These are phyloP conservation scores for Saturnispora mendoncae DNA, from an alignment of 805 yeast genomes.

Conservation along the genomic window DNA sequence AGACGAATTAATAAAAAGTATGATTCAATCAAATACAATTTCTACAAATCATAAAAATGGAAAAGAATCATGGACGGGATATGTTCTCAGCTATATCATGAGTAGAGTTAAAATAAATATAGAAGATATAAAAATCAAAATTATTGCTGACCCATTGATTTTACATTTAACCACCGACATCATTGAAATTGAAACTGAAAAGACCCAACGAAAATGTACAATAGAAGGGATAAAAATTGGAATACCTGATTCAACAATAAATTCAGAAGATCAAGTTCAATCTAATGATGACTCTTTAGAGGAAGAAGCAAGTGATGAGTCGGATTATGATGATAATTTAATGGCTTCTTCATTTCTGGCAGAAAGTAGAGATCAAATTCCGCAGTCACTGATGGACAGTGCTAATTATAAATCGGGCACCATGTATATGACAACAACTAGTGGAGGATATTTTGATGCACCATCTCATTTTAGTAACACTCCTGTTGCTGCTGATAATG, in stretches of 20 bases:
- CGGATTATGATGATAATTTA: conserved; percentile 30
- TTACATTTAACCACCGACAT: conserved; percentile 28
- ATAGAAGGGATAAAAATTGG: conserved; percentile 34
- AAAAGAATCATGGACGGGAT: conserved; percentile 24
- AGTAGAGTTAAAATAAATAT: conserved; percentile 49
- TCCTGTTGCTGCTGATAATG: not conserved
- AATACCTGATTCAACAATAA: conserved; percentile 14
- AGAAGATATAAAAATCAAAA: conserved; percentile 36
- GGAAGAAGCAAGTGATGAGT: conserved; percentile 17
- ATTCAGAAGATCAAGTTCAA: conserved; percentile 17
- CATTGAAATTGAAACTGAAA: conserved; percentile 31
- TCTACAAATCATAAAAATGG: conserved; percentile 2
- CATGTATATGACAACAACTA: conserved; percentile 69
- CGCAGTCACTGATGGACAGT: conserved; percentile 38
- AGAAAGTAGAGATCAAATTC: conserved; percentile 26
- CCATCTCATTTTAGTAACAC: conserved; percentile 9
- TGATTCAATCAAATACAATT: conserved; percentile 5
- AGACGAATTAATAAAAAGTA: conserved; percentile 6
- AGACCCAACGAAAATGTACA: conserved; percentile 37
- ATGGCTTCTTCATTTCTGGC: conserved; percentile 31
- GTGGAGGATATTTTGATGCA: conserved; percentile 38
- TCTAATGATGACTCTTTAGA: not conserved
- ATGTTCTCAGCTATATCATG: conserved; percentile 59
- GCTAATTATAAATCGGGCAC: conserved; percentile 52
- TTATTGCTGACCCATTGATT: conserved; percentile 39